Conservation (phyloP, 2,329 filamentous ascomycete species). For the Pseudogymnoascus sp. region DNA sequence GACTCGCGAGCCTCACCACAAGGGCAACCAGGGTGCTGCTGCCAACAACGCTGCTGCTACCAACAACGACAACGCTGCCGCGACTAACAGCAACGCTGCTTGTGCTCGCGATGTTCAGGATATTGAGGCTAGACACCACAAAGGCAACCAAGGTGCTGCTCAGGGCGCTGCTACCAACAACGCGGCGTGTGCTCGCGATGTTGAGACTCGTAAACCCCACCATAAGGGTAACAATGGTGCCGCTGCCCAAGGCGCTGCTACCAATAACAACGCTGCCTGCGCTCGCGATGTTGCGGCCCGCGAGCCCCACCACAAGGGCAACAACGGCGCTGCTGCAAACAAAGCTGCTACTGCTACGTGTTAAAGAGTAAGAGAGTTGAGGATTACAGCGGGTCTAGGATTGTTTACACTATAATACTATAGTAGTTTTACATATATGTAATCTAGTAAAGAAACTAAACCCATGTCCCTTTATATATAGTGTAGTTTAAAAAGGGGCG, state of each 20-base stretch:
- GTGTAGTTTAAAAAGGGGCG: not conserved
- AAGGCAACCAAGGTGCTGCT: too few species aligned
- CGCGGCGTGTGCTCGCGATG: too few species aligned
- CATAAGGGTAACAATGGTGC: not conserved
- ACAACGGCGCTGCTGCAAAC: constrained; percentile 13
- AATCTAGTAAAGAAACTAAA: not conserved
- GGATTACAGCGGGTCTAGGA: not conserved
- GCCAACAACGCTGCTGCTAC: not conserved
- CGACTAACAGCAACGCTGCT: too few species aligned
- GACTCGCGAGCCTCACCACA: not conserved
- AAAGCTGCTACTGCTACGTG: not conserved
- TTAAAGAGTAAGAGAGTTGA: not conserved
- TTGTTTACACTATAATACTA: not conserved
- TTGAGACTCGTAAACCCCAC: too few species aligned
- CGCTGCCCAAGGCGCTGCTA: constrained; percentile 6
- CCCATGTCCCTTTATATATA: not conserved
- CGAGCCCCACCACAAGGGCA: constrained; percentile 15
- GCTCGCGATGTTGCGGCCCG: constrained; percentile 9
- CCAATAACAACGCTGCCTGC: not conserved
- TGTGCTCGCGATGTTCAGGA: too few species aligned
- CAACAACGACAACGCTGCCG: too few species aligned
- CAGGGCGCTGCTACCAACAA: too few species aligned
- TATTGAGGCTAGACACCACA: too few species aligned
- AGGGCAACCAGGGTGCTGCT: constrained; percentile 13
- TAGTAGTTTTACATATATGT: not conserved